Conservation (phyloP, 345 rosid species). For the Populus nigra region DNA sequence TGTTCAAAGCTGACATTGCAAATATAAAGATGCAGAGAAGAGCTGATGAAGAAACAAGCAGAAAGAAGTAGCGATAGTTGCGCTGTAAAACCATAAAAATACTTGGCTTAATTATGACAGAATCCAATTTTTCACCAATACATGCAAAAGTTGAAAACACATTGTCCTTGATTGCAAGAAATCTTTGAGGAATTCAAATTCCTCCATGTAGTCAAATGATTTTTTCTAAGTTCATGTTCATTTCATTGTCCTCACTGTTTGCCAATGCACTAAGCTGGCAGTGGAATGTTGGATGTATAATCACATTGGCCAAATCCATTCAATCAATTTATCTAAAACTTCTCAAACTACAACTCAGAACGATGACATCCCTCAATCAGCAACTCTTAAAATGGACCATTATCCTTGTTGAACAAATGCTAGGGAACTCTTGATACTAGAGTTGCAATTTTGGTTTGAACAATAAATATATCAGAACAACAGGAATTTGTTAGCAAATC, state of each 20-base stretch:
- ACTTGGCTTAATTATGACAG: not conserved
- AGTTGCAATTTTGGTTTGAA: too few relatives aligned
- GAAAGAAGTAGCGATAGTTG: conserved; percentile 55
- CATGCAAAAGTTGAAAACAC: not conserved
- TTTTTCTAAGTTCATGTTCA: not conserved
- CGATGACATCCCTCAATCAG: not conserved
- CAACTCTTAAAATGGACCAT: not conserved
- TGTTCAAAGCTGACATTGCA: conserved; percentile 46
- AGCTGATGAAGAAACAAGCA: conserved; percentile 49
- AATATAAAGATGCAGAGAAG: conserved; percentile 51
- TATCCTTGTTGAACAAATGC: too few relatives aligned
- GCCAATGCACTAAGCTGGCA: not conserved
- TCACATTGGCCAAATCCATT: not conserved
- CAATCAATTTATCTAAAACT: not conserved
- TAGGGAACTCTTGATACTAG: too few relatives aligned
- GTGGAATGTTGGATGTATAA: not conserved
- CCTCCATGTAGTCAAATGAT: not conserved
- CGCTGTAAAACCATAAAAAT: conserved; percentile 38
- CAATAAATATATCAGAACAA: too few relatives aligned
- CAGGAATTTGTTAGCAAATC: too few relatives aligned
- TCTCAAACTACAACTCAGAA: not conserved
- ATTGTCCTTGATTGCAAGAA: not conserved
- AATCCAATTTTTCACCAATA: not conserved
- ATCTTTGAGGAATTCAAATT: not conserved
- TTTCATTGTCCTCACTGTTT: not conserved